Base-by-base conservation (phyloP, 305 asterid genomes). In the Fraxinus ornus region DNA sequence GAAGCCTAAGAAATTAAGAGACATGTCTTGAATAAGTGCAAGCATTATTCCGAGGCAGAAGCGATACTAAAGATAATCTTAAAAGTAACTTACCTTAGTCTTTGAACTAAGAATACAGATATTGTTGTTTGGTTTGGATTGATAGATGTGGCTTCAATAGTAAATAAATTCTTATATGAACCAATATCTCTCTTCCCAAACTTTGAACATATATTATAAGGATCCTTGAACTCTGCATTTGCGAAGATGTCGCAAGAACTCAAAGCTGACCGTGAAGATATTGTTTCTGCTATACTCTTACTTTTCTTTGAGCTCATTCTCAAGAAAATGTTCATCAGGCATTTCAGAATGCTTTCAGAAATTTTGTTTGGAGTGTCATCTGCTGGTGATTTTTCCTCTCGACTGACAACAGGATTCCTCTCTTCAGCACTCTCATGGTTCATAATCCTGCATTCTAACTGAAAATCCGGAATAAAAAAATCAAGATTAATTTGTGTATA, bases 271-370 rank as follows among this genome's bases (percentile, higher is more conserved):
- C 84, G 70, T 49, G 92, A 86, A 86, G 91, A 84, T n/a, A 88
- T 68, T 35, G 89, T 75, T 80, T 91, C 94, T 55, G 84, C 80
- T 15, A 80, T 81, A 73, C 84, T 89, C 87, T 88, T 81, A 62
- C 85, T 83, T 79, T 79, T 91, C 75, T 80, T 85, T 15, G 93
- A 85, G 85, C 90, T 92, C 93, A 92, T 86, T 87, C 94, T 88
- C 84, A 89, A 66, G 84, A 90, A 92, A 49, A 94, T 87, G 79
- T 83, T 89, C 80, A 83, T 86, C 21, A 94, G 88, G 85, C 98
- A 94, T 88, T 90, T 91, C 87, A 94, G 57, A 81, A 90, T 89
- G 86, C 84, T 85, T 90, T 92, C 98, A 0, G 98, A 94, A 75
- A 94, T 85, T 85, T 88, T 87, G 76, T 92, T 94, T 60, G 93